These are phyloP conservation scores for Coprinopsis marcescibilis DNA, from an alignment of 768 basidiomycete genomes.

Conservation along the genomic window DNA sequence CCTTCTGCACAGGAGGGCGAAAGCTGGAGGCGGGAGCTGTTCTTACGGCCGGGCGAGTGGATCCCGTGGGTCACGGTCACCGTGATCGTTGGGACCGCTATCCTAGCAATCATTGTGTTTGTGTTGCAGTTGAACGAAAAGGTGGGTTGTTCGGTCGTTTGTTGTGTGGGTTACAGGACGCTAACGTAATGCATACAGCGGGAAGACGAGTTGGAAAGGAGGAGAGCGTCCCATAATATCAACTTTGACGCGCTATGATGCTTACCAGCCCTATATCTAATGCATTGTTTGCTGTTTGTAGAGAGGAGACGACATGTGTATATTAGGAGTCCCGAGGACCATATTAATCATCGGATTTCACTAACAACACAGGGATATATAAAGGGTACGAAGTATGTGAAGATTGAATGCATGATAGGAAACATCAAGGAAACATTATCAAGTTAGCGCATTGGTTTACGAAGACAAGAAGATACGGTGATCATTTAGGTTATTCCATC, in stretches of 20 bases:
- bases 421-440: no score
- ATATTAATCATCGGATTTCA: no score
- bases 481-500: no score
- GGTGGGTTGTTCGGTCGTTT: constrained; percentile 37
- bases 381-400: no score
- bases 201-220: constrained; percentile 89
- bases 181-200: constrained; percentile 42
- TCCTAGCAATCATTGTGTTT: constrained; percentile 79
- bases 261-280: background rate
- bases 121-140: constrained; percentile 90
- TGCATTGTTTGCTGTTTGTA: background rate
- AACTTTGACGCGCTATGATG: constrained; percentile 90
- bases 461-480: no score
- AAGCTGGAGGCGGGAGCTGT: constrained; percentile 84
- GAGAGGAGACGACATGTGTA: background rate
- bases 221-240: constrained; percentile 88
- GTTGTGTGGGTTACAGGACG: background rate
- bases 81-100: constrained; percentile 63
- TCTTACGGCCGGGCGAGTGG: constrained; percentile 92
- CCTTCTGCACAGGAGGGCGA: constrained; percentile 56
- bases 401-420: no score
- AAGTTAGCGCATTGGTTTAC: no score
- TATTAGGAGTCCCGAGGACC: background rate
- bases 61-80: constrained; percentile 96
- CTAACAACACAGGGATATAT: no score